Base-by-base conservation (phyloP, 805 yeast species). In the Suhomyces sp. region DNA sequence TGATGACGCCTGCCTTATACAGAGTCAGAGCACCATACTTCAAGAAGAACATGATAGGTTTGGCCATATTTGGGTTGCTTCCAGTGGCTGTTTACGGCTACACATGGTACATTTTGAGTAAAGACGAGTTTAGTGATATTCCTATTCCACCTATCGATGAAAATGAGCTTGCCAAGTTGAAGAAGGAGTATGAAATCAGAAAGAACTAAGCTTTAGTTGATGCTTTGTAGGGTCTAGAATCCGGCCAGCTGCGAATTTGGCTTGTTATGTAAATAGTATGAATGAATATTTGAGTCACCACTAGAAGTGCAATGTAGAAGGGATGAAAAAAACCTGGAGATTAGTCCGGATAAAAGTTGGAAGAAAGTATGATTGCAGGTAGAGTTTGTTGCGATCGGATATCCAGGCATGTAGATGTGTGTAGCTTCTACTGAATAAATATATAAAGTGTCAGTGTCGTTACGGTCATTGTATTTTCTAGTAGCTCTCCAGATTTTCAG, bases 131-230 rank as follows among this genome's bases (percentile, higher is more conserved):
- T 66, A 83, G 79, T 44, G 97, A 92, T 66, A 89, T 93, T 59
- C 97, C 97, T 40, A 84, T 93, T 58, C 99, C 99, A 46, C 97
- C 98, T 17, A 78, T 93, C 53, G 79, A 86, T 39, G 94, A 87
- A 54, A 84, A 79, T 49, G 94, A 90, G 65, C 76, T 93, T 63
- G 81, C 80, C 47, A 77, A 82, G 67, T 79, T 92, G 73, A 84
- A 81, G 68, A 76, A 79, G 63, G 96, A 89, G 66, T 88, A 86
- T 63, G 87, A 84, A 69, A 73, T 60, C 47, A 53, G 39, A 22
- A 22, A 22, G 43, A 33, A 40, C 50, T 44, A n/a, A n/a, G n/a
- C n/a, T n/a, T n/a, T n/a, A n/a, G n/a, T n/a, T n/a, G n/a, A n/a
- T n/a, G n/a, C n/a, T n/a, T n/a, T n/a, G n/a, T n/a, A n/a, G 31